phyloP scores from a whole-genome alignment of 208 protist genomes.

The Leishmania major region DNA sequence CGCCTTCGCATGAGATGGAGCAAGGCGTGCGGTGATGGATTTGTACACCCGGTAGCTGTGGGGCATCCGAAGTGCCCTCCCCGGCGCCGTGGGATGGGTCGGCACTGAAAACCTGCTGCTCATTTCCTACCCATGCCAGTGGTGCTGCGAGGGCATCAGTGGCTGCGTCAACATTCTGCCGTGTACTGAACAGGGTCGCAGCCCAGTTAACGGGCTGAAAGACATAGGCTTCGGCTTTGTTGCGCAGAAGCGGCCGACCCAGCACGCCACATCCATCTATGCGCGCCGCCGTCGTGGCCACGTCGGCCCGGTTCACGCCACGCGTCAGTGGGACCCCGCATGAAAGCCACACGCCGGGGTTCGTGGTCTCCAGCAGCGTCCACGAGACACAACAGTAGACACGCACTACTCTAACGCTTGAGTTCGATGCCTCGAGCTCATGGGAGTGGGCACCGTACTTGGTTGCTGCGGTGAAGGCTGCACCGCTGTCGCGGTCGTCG shows the following conservation, averaged over 20 bases:
- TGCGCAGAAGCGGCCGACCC: constrained; percentile 30
- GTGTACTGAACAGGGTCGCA: neutral
- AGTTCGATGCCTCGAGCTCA: neutral
- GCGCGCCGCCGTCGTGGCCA: constrained; percentile 19
- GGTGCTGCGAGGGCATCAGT: constrained; percentile 1
- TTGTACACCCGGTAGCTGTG: neutral
- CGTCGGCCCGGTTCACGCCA: constrained; percentile 23
- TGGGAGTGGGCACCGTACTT: neutral
- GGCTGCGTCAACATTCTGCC: neutral
- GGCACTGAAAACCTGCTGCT: neutral
- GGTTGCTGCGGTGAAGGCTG: neutral
- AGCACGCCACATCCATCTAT: constrained; percentile 51
- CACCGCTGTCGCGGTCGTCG: constrained; percentile 8
- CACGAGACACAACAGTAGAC: constrained; percentile 46
- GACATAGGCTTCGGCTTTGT: constrained; percentile 13
- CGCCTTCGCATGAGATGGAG: neutral
- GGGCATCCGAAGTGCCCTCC: neutral
- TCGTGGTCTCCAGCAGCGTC: constrained; percentile 41
- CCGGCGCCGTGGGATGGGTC: neutral
- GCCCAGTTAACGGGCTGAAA: constrained; percentile 29
- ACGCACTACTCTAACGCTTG: constrained; percentile 14
- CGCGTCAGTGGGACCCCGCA: constrained; percentile 58
- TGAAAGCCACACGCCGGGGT: constrained; percentile 39
- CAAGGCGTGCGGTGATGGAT: neutral
- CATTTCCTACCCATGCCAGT: neutral